Base-by-base conservation (phyloP, 768 basidiomycete species). In the Chalciporus pseudorubinellus region DNA sequence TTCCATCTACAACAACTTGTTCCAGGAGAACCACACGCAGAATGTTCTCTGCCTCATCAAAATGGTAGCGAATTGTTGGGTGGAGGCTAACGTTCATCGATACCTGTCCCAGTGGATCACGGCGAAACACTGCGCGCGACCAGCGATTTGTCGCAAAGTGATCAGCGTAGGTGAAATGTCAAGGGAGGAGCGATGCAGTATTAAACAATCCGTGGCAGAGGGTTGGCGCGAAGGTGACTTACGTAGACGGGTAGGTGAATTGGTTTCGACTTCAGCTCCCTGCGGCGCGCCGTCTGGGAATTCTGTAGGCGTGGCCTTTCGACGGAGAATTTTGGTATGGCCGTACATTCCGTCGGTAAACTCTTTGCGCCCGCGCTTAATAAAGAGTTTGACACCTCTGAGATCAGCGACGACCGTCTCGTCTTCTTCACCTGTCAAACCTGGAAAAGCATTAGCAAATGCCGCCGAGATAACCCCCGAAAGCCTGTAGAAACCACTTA, bases 51-150 rank as follows among this genome's bases (percentile, higher is more conserved):
- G 76, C 74, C 18, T 71, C 68, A 51, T 84, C 80, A 61, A 76
- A 84, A 19, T 78, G 74, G 55, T 82, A 85, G 39, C 82, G 77
- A 39, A 86, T 73, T 9, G 79, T 66, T 8, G 81, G 71, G 39
- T 72, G 72, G 45, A 88, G 61, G 20, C 78, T 77, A 39, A 84
- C 70, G 60, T 85, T 86, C 82, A 86, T 82, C 1, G 84, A 80
- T 1, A 86, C 81, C 59, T 87, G 81, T 74, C 82, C 81, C 24
- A 87, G 66, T 0, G 84, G 85, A 55, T 87, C 85, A 6, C 85
- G 81, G 7, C 85, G 80, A 69, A 88, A 86, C 13, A 87, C 85
- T 85, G 56, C 36, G 19, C 9, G 39, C 12, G 41, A 24, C 24
- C 13, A 26, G 21, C 11, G 19, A 28, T 36, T 51, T 22, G 42